These are phyloP conservation scores for Lithohypha guttulata DNA, from an alignment of 2,329 filamentous ascomycete genomes.

Conservation along the genomic window DNA sequence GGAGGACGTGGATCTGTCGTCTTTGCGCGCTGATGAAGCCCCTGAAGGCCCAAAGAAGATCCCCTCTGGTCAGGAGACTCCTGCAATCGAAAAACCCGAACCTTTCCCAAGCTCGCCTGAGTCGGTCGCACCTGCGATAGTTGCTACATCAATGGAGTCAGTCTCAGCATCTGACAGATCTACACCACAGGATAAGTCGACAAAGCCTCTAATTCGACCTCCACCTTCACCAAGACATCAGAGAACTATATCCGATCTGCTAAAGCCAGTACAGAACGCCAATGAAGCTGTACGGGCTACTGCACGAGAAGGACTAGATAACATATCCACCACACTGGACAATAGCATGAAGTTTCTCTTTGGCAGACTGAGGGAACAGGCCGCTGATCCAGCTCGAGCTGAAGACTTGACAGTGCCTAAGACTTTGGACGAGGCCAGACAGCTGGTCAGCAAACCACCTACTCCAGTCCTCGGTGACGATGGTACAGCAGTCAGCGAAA, in stretches of 20 bases:
- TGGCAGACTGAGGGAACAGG: slow-evolving; percentile 68
- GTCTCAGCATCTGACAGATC: slow-evolving; percentile 22
- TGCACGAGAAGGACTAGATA: slow-evolving; percentile 85
- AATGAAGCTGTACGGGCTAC: slow-evolving; percentile 77
- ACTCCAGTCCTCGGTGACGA: slow-evolving; percentile 36
- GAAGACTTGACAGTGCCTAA: slow-evolving; percentile 55
- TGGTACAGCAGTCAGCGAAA: slow-evolving; percentile 37
- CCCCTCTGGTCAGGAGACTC: slow-evolving; percentile 34
- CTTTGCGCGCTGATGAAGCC: slow-evolving; percentile 67
- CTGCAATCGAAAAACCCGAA: slow-evolving; percentile 25
- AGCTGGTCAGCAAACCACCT: slow-evolving; percentile 57
- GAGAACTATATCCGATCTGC: slow-evolving; percentile 70
- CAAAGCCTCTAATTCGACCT: slow-evolving; percentile 15
- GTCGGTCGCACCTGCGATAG: slow-evolving; percentile 18
- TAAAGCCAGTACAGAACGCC: slow-evolving; percentile 72
- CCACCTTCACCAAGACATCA: slow-evolving; percentile 46
- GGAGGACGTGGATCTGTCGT: slow-evolving; percentile 88
- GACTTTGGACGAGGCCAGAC: slow-evolving; percentile 84
- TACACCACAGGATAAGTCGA: slow-evolving; percentile 23
- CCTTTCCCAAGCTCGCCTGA: slow-evolving; percentile 14
- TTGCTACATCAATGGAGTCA: slow-evolving; percentile 23
- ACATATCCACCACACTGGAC: slow-evolving; percentile 78
- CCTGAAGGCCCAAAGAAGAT: slow-evolving; percentile 56
- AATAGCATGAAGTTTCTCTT: slow-evolving; percentile 91
- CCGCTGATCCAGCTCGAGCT: slow-evolving; percentile 35